A percentile compares a stretch with the other conserved stretches of the same genome.
phyloP scores from a whole-genome alignment of 768 basidiomycete species.

The Naematelia encephala region DNA sequence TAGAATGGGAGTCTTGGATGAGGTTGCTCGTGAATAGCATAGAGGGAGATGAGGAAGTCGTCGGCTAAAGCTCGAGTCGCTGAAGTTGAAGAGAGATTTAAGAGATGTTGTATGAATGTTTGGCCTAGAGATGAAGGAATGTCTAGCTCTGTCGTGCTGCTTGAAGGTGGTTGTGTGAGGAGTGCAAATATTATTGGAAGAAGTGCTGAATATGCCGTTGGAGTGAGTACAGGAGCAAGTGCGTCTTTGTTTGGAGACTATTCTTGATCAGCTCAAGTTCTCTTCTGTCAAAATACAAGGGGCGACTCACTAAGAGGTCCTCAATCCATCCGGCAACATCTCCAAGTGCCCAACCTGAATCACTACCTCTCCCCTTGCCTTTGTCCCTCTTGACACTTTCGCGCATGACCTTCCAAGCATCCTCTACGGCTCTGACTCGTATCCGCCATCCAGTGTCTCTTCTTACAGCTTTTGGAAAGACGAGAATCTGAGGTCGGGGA shows the following conservation, averaged over 20 bases:
- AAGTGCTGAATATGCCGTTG: conserved; percentile 37
- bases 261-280: not conserved
- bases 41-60: conserved; percentile 69
- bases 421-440: conserved; percentile 24
- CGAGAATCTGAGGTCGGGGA: conserved; percentile 25
- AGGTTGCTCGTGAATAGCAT: conserved; percentile 58
- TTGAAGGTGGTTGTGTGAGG: conserved; percentile 48
- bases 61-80: conserved; percentile 65
- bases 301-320: conserved; percentile 37
- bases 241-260: conserved; percentile 37
- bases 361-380: conserved; percentile 28
- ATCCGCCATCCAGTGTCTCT: conserved; percentile 17
- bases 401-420: conserved; percentile 35
- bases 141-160: conserved; percentile 17
- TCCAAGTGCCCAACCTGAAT: conserved; percentile 29
- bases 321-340: conserved; percentile 49
- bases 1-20: conserved; percentile 40
- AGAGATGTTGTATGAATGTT: conserved; percentile 66
- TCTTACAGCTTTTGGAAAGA: conserved; percentile 10
- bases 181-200: conserved; percentile 49
- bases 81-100: conserved; percentile 60
- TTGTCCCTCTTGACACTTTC: conserved; percentile 22
- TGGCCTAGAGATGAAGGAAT: conserved; percentile 53
- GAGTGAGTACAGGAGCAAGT: conserved; percentile 32
- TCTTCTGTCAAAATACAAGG: not conserved